Base-by-base conservation (phyloP, 2,329 filamentous ascomycete species). In the Thermothelomyces thermophilus region DNA sequence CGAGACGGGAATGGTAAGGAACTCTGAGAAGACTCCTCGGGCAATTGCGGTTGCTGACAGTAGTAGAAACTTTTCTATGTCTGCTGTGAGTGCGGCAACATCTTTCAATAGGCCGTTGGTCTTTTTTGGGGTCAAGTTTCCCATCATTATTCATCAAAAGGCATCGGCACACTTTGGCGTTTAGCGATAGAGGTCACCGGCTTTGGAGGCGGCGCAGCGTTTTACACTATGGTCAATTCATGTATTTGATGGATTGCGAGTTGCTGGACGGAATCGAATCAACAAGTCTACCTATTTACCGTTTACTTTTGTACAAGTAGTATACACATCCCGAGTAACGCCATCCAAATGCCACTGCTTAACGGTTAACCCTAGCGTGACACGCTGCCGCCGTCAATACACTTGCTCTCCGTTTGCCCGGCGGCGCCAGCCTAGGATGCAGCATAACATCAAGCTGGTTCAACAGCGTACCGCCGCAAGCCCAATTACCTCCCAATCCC, bases 1-100 rank as follows among this genome's bases (percentile, higher is more conserved):
- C 42, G 90, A 97, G 70, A 98, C 93, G 39, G 93, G 93, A 73
- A 98, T 98, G 93, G 93, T 97, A 71, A 76, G 86, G 63, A 35
- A 40, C 46, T 40, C 17, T 10, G 10, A 3, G 33, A 10, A 30
- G 11, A 16, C 11, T 8, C 28, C 9, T 20, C 10, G 19, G 20
- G 36, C 42, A 26, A 36, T 22, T 49, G 9, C 34, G 10, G 7
- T 19, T 48, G 52, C 62, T 68, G 56, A 70, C 51, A 8, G 17
- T 8, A 10, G 5, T 60, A 93, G 88, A 90, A 90, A 89, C 72
- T 93, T 41, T 91, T 91, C 67, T 91, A 90, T 64, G 93, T 98
- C 49, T 98, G 93, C 76, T 93, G 87, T 74, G 82, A 84, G 53
- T 98, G 93, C 71, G 89, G 90, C 70, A 82, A 91, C 66, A 93